Evolutionary conservation across 441 rosid species (phyloP).

Genomic region (Euphorbia celastroides): DNA sequence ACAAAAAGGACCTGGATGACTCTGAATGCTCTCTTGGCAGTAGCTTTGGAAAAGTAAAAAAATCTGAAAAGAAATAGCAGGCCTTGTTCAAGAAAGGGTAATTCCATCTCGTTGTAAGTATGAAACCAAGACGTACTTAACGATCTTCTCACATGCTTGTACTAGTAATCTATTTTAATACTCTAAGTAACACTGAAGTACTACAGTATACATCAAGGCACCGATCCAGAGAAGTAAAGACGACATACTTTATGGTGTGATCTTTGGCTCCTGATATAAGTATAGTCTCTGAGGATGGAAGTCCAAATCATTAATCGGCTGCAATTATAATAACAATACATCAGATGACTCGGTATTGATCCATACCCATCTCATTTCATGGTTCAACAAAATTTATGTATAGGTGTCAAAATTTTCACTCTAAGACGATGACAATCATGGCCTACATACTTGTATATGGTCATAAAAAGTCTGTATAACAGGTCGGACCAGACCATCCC

Average conservation of each 20-base stretch:
- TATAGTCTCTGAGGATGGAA: constrained; percentile 77
- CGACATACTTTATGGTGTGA: constrained; percentile 63
- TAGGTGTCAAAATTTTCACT: not conserved
- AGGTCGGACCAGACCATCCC: constrained; percentile 62
- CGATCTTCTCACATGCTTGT: not conserved
- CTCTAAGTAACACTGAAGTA: not conserved
- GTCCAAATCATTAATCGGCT: constrained; percentile 86
- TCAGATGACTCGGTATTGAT: constrained; percentile 15
- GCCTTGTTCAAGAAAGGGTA: constrained; percentile 1
- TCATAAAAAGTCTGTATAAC: constrained; percentile 85
- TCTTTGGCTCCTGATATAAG: constrained; percentile 77
- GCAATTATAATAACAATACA: constrained; percentile 24
- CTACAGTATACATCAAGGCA: not conserved
- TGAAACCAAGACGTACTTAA: not conserved
- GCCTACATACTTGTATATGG: constrained; percentile 52
- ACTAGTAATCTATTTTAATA: not conserved
- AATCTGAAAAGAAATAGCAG: constrained; percentile 39
- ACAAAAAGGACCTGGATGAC: constrained; percentile 65
- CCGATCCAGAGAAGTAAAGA: constrained; percentile 10
- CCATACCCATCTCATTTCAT: not conserved
- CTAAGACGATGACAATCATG: constrained; percentile 3
- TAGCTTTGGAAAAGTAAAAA: constrained; percentile 77
- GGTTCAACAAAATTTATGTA: not conserved
- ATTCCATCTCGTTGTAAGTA: not conserved
- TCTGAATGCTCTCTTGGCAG: constrained; percentile 80